These are phyloP conservation scores for Cytospora mali DNA, from an alignment of 2,329 filamentous ascomycete species.

Conservation along the genomic window DNA sequence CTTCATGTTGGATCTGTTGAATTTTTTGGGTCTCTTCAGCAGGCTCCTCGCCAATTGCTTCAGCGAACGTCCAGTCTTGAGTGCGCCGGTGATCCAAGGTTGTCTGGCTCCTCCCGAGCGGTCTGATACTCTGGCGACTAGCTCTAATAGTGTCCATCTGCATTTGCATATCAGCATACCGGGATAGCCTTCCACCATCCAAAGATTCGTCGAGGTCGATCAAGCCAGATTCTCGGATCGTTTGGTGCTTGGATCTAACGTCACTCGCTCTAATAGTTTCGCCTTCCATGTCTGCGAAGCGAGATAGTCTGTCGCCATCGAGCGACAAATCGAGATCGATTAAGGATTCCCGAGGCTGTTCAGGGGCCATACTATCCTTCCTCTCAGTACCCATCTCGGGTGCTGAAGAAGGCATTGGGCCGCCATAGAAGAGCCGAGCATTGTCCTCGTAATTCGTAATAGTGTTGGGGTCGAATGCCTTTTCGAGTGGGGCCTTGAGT, in stretches of 20 bases:
- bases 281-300: conserved; percentile 58
- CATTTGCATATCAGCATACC: conserved; percentile 56
- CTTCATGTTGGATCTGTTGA: conserved; percentile 4
- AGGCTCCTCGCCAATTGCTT: conserved; percentile 1
- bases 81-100: conserved; percentile 41
- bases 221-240: conserved; percentile 36
- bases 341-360: conserved; percentile 51
- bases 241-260: conserved; percentile 16
- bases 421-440: conserved; percentile 61
- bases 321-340: conserved; percentile 54
- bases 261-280: conserved; percentile 24
- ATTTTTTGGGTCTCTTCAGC: conserved; percentile 4
- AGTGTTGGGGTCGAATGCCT: conserved; percentile 68
- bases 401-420: conserved; percentile 32
- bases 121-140: conserved; percentile 51
- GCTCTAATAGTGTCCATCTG: conserved; percentile 58
- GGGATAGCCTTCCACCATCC: conserved; percentile 56
- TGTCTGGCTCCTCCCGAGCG: conserved; percentile 48
- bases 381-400: conserved; percentile 18
- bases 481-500: conserved; percentile 62
- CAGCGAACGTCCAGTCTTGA: conserved; percentile 28
- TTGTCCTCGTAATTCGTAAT: conserved; percentile 67
- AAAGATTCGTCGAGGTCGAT: conserved; percentile 67
- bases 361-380: conserved; percentile 1
- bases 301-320: conserved; percentile 56